Evolutionary conservation across 768 basidiomycete genomes (phyloP).

Genomic region (button mushroom (Agaricus bisporus)): DNA sequence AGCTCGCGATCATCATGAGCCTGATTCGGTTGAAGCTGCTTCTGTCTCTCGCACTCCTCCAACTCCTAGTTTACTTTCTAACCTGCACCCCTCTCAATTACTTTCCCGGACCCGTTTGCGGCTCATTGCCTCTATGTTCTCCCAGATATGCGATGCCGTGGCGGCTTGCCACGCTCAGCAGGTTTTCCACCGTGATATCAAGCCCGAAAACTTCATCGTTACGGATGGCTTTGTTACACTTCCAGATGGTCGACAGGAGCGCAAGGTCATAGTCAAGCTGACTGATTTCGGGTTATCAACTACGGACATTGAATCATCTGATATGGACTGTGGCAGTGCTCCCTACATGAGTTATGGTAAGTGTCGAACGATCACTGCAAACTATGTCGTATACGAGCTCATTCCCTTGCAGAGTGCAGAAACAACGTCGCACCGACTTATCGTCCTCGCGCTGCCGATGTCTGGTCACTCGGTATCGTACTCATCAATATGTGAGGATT

Average conservation of each 20-base stretch:
- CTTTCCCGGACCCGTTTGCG: conserved; percentile 85
- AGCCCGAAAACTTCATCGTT: conserved; percentile 98
- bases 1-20: conserved; percentile 79
- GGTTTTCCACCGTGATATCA: conserved; percentile 96
- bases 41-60: conserved; percentile 73
- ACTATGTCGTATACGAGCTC: conserved; percentile 12
- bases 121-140: conserved; percentile 95
- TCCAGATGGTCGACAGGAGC: conserved; percentile 56
- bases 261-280: conserved; percentile 92
- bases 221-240: conserved; percentile 66
- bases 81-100: conserved; percentile 69
- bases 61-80: conserved; percentile 87
- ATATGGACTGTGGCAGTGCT: conserved; percentile 98
- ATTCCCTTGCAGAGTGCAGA: conserved; percentile 70
- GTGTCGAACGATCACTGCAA: conserved; percentile 21
- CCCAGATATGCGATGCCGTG: conserved; percentile 98
- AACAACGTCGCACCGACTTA: conserved; percentile 96
- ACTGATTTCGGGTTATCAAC: conserved; percentile 97
- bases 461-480: conserved; percentile 98
- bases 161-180: conserved; percentile 87
- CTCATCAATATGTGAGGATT: conserved; percentile 88
- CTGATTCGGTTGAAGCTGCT: conserved; percentile 36
- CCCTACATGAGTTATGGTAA: conserved; percentile 97
- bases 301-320: conserved; percentile 78
- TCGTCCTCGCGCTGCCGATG: conserved; percentile 90